Evolutionary conservation across 345 rosid genomes (phyloP).

Genomic region (Arabis alpina): DNA sequence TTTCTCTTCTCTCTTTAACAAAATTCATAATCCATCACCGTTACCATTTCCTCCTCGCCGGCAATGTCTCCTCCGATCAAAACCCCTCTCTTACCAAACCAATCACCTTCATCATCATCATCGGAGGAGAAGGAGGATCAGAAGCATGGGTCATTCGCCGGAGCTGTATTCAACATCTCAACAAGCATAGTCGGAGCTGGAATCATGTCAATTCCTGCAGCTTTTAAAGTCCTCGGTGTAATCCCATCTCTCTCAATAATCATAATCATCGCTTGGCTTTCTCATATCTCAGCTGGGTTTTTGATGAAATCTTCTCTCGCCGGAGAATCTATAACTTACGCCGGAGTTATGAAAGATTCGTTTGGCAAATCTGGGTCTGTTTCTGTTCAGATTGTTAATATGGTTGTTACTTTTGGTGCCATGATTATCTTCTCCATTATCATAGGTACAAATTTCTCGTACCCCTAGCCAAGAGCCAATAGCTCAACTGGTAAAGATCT

Average conservation of each 20-base stretch:
- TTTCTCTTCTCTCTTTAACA: background rate
- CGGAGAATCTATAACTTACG: constrained; percentile 65
- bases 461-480: no score
- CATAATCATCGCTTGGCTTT: constrained; percentile 64
- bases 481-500: no score
- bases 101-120: constrained; percentile 30
- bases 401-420: constrained; percentile 82
- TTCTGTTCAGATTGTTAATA: constrained; percentile 60
- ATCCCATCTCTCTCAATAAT: constrained; percentile 74
- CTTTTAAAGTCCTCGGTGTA: constrained; percentile 76
- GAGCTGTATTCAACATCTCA: constrained; percentile 90
- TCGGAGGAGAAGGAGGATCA: background rate
- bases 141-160: constrained; percentile 56
- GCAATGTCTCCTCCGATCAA: constrained; percentile 56
- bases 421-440: constrained; percentile 75
- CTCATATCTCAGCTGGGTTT: constrained; percentile 71
- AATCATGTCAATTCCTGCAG: constrained; percentile 91
- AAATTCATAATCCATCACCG: background rate
- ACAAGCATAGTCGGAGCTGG: constrained; percentile 89
- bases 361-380: constrained; percentile 69
- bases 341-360: constrained; percentile 84
- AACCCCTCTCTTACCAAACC: constrained; percentile 58
- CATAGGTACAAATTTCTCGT: constrained; percentile 48
- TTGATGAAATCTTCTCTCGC: constrained; percentile 66
- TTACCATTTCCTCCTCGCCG: constrained; percentile 6